Evolutionary conservation across 306 rosid genomes (phyloP), one percentile per base, ranked within the genome.

Genomic region (Vigna unguiculata): DNA sequence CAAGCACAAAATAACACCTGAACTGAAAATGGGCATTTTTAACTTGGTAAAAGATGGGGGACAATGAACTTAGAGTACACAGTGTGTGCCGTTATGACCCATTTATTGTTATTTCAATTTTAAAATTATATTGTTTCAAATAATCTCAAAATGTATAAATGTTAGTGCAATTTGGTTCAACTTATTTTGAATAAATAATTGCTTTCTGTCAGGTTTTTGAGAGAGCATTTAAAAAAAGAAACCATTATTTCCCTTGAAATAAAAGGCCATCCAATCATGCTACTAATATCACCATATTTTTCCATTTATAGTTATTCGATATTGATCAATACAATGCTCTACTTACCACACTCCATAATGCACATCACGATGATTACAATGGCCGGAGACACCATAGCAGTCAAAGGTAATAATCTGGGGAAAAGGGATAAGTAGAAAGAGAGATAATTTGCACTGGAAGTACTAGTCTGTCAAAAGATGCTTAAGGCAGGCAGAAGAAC

Each of bases 331-430:
- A 68, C 57, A 52, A 34, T n/a, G 22, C 40, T 69, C 32, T 85
- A 70, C 91, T 84, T 83, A 89, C 98, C 90, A 19, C 36, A 89
- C 90, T 61, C 96, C 96, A 75, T 74, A 72, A 78, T 92, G 90
- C 81, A 92, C 93, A 38, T 90, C 98, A 69, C 87, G 30, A 63
- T 95, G 98, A 84, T 95, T 92, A 81, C 97, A 89, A 84, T 95
- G 98, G 71, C 98, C 97, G 0, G 98, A 95, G 72, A 95, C 90
- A 76, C 97, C 98, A 55, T 92, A 68, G 30, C 75, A 79, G 81
- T 90, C 97, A 41, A 95, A 95, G 60, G 97, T 89, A 88, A 95
- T 84, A 65, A 95, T 87, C 97, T 95, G 90, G 59, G 24, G 22
- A 64, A 34, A 55, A 66, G 69, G 54, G 24, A 55, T 73, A 73